A percentile compares a stretch with the other conserved stretches of the same genome.
phyloP scores from a whole-genome alignment of 1,284 basidiomycete species.

The Tilletia walkeri region DNA sequence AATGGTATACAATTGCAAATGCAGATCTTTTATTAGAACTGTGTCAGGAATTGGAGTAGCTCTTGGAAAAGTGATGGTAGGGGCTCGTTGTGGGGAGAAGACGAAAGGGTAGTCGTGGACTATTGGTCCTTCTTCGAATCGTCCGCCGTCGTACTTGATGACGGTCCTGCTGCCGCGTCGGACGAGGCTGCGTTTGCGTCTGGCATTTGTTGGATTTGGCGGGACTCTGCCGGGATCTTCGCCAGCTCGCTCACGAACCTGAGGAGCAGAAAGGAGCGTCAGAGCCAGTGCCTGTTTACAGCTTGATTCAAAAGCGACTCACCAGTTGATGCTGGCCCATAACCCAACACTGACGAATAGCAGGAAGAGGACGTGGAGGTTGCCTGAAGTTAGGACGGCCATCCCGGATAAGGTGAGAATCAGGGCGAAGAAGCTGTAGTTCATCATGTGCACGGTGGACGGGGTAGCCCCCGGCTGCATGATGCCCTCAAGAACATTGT shows the following conservation, averaged over 20 bases:
- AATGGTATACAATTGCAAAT: constrained; percentile 16
- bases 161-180: not conserved
- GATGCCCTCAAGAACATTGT: constrained; percentile 41
- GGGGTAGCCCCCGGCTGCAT: constrained; percentile 50
- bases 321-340: constrained; percentile 56
- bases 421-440: constrained; percentile 56
- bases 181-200: not conserved
- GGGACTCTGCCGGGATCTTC: not conserved
- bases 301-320: constrained; percentile 19
- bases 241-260: constrained; percentile 11
- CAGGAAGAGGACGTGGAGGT: constrained; percentile 55
- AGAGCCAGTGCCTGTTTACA: too few relatives aligned
- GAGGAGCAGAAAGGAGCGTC: not conserved
- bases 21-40: not conserved
- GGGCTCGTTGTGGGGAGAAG: not conserved
- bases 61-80: not conserved
- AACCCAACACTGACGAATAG: constrained; percentile 50
- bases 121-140: constrained; percentile 12
- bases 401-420: constrained; percentile 52
- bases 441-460: constrained; percentile 50
- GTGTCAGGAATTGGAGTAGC: not conserved
- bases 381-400: constrained; percentile 50
- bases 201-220: constrained; percentile 13
- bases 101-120: too few relatives aligned
- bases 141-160: not conserved